Percentiles rank a stretch among this genome's conserved stretches.
These are phyloP conservation scores for Aspergillus brunneoviolaceus DNA, from an alignment of 2,329 filamentous ascomycete genomes.

Conservation along the genomic window DNA sequence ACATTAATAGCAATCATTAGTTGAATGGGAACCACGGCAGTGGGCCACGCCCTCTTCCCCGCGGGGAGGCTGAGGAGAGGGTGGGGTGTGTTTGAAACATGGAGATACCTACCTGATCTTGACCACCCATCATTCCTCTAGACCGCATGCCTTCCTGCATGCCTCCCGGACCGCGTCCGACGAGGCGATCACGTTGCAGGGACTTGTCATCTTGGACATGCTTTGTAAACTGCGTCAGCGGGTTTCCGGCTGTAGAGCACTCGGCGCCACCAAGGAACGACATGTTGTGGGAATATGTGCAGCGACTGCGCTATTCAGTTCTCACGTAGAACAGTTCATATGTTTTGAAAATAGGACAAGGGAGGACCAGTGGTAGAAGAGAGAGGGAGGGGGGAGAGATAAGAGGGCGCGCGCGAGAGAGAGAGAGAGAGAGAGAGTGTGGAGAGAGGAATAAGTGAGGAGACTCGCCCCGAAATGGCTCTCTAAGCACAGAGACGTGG, in stretches of 20 bases:
- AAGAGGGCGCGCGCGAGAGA: not conserved
- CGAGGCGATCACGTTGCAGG: conserved; percentile 84
- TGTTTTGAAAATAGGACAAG: not conserved
- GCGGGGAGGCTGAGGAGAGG: not conserved
- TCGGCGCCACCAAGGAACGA: conserved; percentile 95
- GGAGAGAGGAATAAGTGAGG: not conserved
- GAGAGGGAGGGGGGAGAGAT: no score
- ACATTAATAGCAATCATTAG: conserved; percentile 30
- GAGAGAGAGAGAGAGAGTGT: not conserved
- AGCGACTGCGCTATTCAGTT: not conserved
- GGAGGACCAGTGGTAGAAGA: not conserved
- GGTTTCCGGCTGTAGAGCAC: conserved; percentile 94
- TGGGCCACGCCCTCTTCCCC: conserved; percentile 9
- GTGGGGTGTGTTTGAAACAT: no score
- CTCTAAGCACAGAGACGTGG: conserved; percentile 24
- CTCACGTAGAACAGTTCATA: conserved; percentile 6
- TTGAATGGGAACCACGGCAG: not conserved
- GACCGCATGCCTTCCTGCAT: conserved; percentile 76
- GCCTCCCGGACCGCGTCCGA: conserved; percentile 69
- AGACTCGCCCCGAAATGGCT: conserved; percentile 8
- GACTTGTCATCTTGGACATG: conserved; percentile 96
- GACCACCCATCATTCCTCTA: conserved; percentile 64
- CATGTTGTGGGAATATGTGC: conserved; percentile 57
- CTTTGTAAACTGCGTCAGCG: conserved; percentile 95
- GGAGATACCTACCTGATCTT: conserved; percentile 62